A percentile compares a stretch with the other conserved stretches of the same genome.
Evolutionary conservation across 176 grass and related monocot species (phyloP).

Genomic region (Hyparrhenia diplandra): DNA sequence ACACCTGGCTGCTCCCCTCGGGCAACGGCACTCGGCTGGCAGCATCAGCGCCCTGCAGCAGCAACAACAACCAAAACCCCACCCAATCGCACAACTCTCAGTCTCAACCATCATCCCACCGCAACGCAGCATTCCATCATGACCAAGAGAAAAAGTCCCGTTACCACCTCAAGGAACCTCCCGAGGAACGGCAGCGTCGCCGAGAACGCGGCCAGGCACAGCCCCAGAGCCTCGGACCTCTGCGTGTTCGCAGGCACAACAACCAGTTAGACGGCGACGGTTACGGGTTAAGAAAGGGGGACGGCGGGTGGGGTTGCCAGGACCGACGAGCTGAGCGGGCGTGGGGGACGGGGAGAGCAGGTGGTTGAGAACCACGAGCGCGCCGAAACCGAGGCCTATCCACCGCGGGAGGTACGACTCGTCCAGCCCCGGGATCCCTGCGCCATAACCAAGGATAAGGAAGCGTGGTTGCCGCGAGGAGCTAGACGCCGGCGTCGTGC

Average conservation of each 20-base stretch:
- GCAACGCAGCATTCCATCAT: background rate
- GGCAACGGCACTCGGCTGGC: conserved; percentile 51
- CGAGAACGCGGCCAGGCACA: conserved; percentile 83
- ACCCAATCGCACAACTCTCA: background rate
- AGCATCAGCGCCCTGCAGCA: conserved; percentile 67
- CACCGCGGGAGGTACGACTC: conserved; percentile 90
- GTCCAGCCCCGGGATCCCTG: conserved; percentile 84
- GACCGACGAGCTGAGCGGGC: conserved; percentile 66
- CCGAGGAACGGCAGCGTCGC: conserved; percentile 73
- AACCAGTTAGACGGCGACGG: background rate
- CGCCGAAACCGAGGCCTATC: conserved; percentile 66
- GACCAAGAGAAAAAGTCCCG: background rate
- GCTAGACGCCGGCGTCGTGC: background rate
- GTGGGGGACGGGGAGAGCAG: conserved; percentile 57
- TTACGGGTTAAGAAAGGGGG: background rate
- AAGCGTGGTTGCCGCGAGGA: background rate
- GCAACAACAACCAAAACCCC: conserved; percentile 13
- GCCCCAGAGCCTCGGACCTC: conserved; percentile 73
- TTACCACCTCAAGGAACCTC: conserved; percentile 77
- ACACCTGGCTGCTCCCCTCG: conserved; percentile 69
- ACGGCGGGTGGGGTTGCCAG: background rate
- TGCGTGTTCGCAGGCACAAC: conserved; percentile 27
- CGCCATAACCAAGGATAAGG: background rate
- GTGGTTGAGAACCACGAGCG: conserved; percentile 83
- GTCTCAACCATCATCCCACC: background rate